Evolutionary conservation across 164 flowering plant genomes (phyloP), one percentile per base, ranked within the genome.

Genomic region (Stephania yunnanensis): DNA sequence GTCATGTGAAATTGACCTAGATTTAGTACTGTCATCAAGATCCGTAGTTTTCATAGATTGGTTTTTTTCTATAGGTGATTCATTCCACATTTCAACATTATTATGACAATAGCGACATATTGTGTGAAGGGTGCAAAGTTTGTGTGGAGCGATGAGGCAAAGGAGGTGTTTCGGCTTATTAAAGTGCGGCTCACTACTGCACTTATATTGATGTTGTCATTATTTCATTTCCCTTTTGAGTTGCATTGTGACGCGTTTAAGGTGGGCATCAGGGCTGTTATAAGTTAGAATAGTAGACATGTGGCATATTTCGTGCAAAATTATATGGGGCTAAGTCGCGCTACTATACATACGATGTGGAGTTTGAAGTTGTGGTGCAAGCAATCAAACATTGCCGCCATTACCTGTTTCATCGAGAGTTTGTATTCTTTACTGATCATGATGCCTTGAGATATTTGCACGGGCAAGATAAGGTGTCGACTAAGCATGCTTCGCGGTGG

Each of bases 281-380:
- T 46, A 22, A 70, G 72, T 70, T 53, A 70, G 19, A 46, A 70
- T 70, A 0, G 1, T 8, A 30, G 22, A 20, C 72, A 50, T 11
- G 12, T 36, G 5, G 48, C 72, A 3, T 70, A 10, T n/a, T 70
- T 36, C 3, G 25, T 70, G 48, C 2, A 20, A 70, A 70, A 20
- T n/a, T 70, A 7, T 31, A 1, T 70, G 50, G 52, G 9, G 1
- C 52, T 7, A 42, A 25, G 5, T 1, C 0, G 15, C 13, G 7
- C 29, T 70, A 70, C 52, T 6, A 2, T 15, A 70, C 72, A 42
- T 70, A 70, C 45, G 50, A 70, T 70, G 15, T 46, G 50, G 72
- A 70, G 72, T 70, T 70, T 46, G 15, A 70, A 15, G 46, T 20
- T 6, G 6, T 70, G 25, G 72, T n/a, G 4, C 52, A 31, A 5